phyloP scores from a whole-genome alignment of 257 asterid genomes.

The Lycium ferocissimum region DNA sequence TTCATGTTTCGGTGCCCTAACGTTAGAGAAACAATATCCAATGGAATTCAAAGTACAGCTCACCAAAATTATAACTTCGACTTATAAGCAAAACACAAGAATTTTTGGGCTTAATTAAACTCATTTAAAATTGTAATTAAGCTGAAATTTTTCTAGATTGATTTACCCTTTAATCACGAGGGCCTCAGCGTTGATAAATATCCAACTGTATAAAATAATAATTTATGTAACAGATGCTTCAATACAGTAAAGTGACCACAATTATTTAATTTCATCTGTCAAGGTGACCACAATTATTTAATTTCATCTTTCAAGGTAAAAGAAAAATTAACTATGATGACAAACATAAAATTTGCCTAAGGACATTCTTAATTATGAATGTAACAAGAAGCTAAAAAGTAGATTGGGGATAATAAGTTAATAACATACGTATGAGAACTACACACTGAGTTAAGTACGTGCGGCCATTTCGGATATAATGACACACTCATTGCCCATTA shows the following conservation, averaged over 20 bases:
- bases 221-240: background rate
- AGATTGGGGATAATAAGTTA: background rate
- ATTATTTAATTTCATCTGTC: background rate
- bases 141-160: background rate
- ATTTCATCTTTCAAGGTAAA: constrained; percentile 6
- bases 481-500: background rate
- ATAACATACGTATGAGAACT: constrained; percentile 24
- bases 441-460: background rate
- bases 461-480: background rate
- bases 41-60: background rate
- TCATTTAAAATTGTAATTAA: background rate
- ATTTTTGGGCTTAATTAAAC: background rate
- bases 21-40: constrained; percentile 6
- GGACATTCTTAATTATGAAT: constrained; percentile 3
- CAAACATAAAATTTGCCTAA: constrained; percentile 22
- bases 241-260: background rate
- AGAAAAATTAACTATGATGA: background rate
- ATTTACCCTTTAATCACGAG: background rate
- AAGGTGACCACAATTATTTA: background rate
- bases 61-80: background rate
- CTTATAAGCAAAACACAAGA: background rate
- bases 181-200: background rate
- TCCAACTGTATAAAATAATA: background rate
- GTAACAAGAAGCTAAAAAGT: constrained; percentile 3
- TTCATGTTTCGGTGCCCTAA: constrained; percentile 29